These are phyloP conservation scores for Rubus idaeus DNA, from an alignment of 306 rosid species.

Conservation along the genomic window DNA sequence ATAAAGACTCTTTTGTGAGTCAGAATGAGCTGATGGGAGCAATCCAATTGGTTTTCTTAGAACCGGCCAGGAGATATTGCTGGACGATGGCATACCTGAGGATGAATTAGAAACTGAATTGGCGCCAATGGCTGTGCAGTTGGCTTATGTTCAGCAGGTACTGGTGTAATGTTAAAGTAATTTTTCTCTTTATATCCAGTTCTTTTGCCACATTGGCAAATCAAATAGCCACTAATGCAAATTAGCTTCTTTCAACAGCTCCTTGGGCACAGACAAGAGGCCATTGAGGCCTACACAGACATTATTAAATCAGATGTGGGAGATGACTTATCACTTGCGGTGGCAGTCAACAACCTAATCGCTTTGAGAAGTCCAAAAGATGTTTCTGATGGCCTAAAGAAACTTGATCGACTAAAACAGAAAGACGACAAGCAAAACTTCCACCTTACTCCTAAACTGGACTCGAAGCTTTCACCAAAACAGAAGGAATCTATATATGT, in stretches of 20 bases:
- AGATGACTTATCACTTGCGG: slow-evolving; percentile 82
- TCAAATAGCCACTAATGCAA: slow-evolving; percentile 27
- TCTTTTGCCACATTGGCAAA: slow-evolving; percentile 20
- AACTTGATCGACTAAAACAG: slow-evolving; percentile 82
- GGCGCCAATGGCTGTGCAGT: slow-evolving; percentile 91
- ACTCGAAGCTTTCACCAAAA: slow-evolving; percentile 66
- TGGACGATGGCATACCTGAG: slow-evolving; percentile 77
- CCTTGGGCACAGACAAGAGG: slow-evolving; percentile 77
- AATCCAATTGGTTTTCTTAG: slow-evolving; percentile 45
- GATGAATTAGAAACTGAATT: slow-evolving; percentile 82
- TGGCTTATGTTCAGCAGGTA: slow-evolving; percentile 95
- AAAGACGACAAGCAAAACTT: slow-evolving; percentile 61
- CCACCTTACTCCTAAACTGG: slow-evolving; percentile 68
- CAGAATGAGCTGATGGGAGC: slow-evolving; percentile 18
- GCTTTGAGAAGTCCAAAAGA: slow-evolving; percentile 85
- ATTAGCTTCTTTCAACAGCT: slow-evolving; percentile 56
- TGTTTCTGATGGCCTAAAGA: slow-evolving; percentile 90
- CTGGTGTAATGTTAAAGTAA: background rate
- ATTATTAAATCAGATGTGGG: slow-evolving; percentile 70
- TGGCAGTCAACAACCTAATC: slow-evolving; percentile 88
- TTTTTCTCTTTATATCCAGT: background rate
- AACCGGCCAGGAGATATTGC: slow-evolving; percentile 77
- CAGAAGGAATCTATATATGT: slow-evolving; percentile 78
- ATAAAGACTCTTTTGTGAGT: slow-evolving; percentile 1
- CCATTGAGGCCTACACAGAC: slow-evolving; percentile 61